Base-by-base conservation (phyloP, 805 yeast genomes). In the Priceomyces haplophilus region DNA sequence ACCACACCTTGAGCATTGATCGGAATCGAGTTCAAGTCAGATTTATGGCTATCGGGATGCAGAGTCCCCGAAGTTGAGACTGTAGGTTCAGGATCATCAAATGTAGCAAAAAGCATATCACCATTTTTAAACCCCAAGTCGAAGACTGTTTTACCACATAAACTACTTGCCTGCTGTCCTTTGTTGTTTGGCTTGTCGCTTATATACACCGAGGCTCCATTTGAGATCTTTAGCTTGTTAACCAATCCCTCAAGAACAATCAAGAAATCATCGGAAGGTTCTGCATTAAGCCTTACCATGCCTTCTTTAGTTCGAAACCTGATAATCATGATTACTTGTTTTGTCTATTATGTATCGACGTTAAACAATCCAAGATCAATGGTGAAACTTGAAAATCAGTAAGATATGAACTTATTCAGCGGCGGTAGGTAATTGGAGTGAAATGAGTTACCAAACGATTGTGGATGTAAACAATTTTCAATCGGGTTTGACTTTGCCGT, bases 261-360 rank as follows among this genome's bases (percentile, higher is more conserved):
- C 3, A 62, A 56, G 46, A 86, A 79, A 7, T 66, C 65, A 16
- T 69, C 72, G 1, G 52, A 37, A 3, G 69, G 63, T 19, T 78
- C 79, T 21, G 77, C 79, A 19, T 67, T 59, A 27, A 86, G 75
- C 42, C 98, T 76, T 58, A 79, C 80, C 77, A 81, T 83, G 7
- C 98, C 98, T 51, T 86, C 85, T 55, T 79, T 87, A 21, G 93
- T 73, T 56, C 96, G 76, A 64, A 93, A 88, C 55, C 99, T 66
- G 51, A 90, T 57, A 42, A 67, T 63, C 64, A 61, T 50, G 18
- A 34, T 27, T 20, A 13, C 24, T 16, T 25, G 34, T 39, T 27
- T 8, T 24, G 11, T 24, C n/a, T n/a, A n/a, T n/a, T n/a, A n/a
- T n/a, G n/a, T n/a, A n/a, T 17, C n/a, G n/a, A n/a, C n/a, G n/a